Conservation (phyloP, 768 basidiomycete species). For the Tylopilus balloui region DNA sequence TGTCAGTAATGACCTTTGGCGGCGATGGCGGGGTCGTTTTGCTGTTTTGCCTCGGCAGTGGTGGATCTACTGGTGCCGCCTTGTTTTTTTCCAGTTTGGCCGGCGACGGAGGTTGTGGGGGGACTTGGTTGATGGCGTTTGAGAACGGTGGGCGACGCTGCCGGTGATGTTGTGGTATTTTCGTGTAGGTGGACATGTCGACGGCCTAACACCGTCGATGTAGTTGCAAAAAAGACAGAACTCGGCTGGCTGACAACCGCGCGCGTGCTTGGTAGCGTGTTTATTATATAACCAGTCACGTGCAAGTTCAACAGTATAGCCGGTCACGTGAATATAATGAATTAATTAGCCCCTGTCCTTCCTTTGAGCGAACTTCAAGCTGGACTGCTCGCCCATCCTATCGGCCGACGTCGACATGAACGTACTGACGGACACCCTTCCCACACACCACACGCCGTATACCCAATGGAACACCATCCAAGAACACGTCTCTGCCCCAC, state of each 20-base stretch:
- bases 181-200: constrained; percentile 36
- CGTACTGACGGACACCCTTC: constrained; percentile 1
- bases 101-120: constrained; percentile 26
- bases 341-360: constrained; percentile 16
- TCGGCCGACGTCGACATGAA: constrained; percentile 14
- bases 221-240: background rate
- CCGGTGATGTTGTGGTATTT: constrained; percentile 31
- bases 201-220: constrained; percentile 45
- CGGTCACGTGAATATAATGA: constrained; percentile 24
- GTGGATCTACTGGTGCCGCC: constrained; percentile 49
- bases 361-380: background rate
- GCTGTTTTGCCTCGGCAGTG: constrained; percentile 75
- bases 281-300: constrained; percentile 30
- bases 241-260: constrained; percentile 18
- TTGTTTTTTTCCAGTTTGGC: constrained; percentile 39
- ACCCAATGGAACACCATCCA: background rate
- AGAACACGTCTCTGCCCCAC: background rate
- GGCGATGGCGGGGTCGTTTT: constrained; percentile 81
- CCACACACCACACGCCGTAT: background rate
- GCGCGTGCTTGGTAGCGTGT: constrained; percentile 26
- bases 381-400: constrained; percentile 8
- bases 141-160: constrained; percentile 41
- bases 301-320: constrained; percentile 21
- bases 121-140: constrained; percentile 38
- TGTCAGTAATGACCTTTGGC: constrained; percentile 70